phyloP scores from a whole-genome alignment of 306 rosid genomes.

The Bauhinia variegata region DNA sequence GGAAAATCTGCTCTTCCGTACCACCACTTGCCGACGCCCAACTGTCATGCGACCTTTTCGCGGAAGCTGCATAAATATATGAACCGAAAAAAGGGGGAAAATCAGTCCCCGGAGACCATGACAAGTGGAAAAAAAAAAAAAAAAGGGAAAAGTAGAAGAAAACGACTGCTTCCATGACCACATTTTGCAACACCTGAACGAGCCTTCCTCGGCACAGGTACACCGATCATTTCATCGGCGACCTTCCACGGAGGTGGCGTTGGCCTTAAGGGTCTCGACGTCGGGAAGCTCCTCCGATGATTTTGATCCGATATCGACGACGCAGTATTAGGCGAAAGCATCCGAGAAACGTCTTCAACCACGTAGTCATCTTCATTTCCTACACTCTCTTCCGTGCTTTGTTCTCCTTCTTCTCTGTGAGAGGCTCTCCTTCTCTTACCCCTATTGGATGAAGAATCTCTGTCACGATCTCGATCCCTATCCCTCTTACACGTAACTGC shows the following conservation, averaged over 20 bases:
- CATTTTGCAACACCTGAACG: conserved; percentile 50
- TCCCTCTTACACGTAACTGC: conserved; percentile 44
- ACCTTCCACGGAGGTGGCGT: conserved; percentile 27
- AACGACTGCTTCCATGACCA: not conserved
- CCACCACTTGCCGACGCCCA: conserved; percentile 46
- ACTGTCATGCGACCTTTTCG: conserved; percentile 56
- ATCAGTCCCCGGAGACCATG: not conserved
- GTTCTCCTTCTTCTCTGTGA: conserved; percentile 48
- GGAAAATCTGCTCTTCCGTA: conserved; percentile 45
- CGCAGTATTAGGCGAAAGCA: conserved; percentile 36
- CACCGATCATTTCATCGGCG: too few species aligned
- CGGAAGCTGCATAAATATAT: conserved; percentile 52
- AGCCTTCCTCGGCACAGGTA: too few species aligned
- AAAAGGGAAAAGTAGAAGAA: not conserved
- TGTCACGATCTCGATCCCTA: conserved; percentile 43
- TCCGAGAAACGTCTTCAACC: conserved; percentile 42
- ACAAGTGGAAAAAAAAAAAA: not conserved
- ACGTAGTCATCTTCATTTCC: conserved; percentile 49
- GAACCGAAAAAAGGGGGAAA: not conserved
- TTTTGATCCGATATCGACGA: conserved; percentile 40
- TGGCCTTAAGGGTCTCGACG: conserved; percentile 34
- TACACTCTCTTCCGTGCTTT: conserved; percentile 46
- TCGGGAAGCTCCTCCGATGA: conserved; percentile 43
- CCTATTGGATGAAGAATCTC: conserved; percentile 36
- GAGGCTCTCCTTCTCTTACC: conserved; percentile 52